Conservation (phyloP, 2,329 filamentous ascomycete genomes). For the Orbilia brochopaga region DNA sequence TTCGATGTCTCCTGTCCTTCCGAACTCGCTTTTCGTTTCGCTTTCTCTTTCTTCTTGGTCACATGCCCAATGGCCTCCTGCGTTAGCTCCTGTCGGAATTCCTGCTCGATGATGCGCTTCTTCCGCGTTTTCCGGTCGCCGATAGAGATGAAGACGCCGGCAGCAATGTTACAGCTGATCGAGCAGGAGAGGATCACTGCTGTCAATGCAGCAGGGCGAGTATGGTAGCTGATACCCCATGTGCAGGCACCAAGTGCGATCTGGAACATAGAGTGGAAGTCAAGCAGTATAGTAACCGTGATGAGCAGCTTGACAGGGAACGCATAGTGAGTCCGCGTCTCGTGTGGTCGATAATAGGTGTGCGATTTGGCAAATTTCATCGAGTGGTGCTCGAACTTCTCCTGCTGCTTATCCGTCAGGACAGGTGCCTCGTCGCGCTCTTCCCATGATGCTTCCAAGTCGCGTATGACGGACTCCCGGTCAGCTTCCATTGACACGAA, state of each 20-base stretch:
- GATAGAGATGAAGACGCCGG: slow-evolving; percentile 75
- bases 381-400: slow-evolving; percentile 75
- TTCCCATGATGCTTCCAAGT: slow-evolving; percentile 40
- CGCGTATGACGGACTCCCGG: slow-evolving; percentile 57
- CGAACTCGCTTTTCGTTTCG: slow-evolving; percentile 57
- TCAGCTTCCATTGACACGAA: slow-evolving; percentile 60
- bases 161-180: slow-evolving; percentile 77
- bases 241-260: slow-evolving; percentile 79
- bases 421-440: slow-evolving; percentile 65
- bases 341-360: slow-evolving; percentile 87
- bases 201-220: slow-evolving; percentile 73
- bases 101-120: slow-evolving; percentile 80
- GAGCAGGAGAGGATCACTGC: slow-evolving; percentile 81
- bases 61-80: slow-evolving; percentile 63
- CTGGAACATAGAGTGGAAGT: slow-evolving; percentile 79
- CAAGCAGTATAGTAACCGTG: slow-evolving; percentile 77
- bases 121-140: slow-evolving; percentile 79
- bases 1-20: slow-evolving; percentile 29
- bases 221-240: slow-evolving; percentile 76
- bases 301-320: slow-evolving; percentile 77
- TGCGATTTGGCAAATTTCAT: slow-evolving; percentile 80
- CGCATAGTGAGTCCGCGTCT: slow-evolving; percentile 79
- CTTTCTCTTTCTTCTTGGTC: slow-evolving; percentile 62
- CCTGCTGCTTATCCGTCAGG: slow-evolving; percentile 70
- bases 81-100: slow-evolving; percentile 78